These are phyloP conservation scores for Plantago coronopus DNA, from an alignment of 305 asterid species.

Conservation along the genomic window DNA sequence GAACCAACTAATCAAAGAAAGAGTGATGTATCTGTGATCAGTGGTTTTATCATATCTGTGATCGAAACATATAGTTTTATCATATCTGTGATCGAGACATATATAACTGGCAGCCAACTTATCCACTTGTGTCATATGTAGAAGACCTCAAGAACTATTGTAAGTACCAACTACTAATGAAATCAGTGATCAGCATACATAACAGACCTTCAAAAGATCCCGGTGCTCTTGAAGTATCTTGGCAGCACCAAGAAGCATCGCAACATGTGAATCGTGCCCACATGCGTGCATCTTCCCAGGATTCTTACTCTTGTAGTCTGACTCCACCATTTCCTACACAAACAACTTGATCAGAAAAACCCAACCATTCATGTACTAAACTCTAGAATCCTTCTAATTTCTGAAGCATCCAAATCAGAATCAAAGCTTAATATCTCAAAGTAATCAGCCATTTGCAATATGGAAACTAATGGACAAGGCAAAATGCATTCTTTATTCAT, in stretches of 20 bases:
- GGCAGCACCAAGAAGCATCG: constrained; percentile 98
- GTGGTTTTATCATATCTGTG: too few species aligned
- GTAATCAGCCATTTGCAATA: too few species aligned
- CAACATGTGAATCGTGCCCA: constrained; percentile 93
- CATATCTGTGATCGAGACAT: too few species aligned
- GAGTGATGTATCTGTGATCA: too few species aligned
- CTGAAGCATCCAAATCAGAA: too few species aligned
- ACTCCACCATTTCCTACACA: constrained; percentile 78
- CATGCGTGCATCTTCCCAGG: constrained; percentile 96
- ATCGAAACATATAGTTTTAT: too few species aligned
- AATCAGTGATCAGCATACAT: constrained; percentile 7
- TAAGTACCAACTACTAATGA: constrained; percentile 2
- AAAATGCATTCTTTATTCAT: too few species aligned
- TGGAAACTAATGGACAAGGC: too few species aligned
- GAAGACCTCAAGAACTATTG: not conserved
- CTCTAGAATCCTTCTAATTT: not conserved
- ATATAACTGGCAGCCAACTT: too few species aligned
- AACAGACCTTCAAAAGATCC: constrained; percentile 46
- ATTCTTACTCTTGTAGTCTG: constrained; percentile 90
- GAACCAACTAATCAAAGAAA: not conserved
- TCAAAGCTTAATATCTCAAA: too few species aligned
- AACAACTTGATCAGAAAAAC: not conserved
- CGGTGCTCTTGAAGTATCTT: constrained; percentile 75
- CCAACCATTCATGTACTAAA: not conserved
- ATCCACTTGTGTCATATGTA: too few species aligned